Base-by-base conservation (phyloP, 2,329 filamentous ascomycete genomes). In the Aspergillus sp. region DNA sequence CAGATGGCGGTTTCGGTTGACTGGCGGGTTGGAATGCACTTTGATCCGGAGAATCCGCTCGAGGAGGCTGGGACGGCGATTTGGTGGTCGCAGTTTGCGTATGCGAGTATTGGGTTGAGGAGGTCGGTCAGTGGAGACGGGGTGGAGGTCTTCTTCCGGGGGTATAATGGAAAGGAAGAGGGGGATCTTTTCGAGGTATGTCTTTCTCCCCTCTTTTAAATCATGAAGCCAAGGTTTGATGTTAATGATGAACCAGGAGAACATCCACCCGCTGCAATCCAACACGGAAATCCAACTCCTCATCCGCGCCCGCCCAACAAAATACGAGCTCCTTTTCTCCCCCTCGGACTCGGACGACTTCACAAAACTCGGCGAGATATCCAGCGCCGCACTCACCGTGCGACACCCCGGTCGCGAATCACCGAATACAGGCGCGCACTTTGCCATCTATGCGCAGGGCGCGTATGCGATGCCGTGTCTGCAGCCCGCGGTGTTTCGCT, bases 11-110 rank as follows among this genome's bases (percentile, higher is more conserved):
- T 50, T 2, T 31, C 48, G 23, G 48, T 50, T 7, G 48, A 50
- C 25, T 50, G 48, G 48, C 48, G 48, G 25, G 48, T 50, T 11
- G 23, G 48, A 23, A 1, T 50, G 25, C 48, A 13, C 5, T 31
- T 50, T n/a, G 4, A 25, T 4, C 25, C 48, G 11, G 23, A 50
- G 25, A 50, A 50, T 23, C 25, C 23, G 13, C 48, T 50, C 25
- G 48, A 50, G 25, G 48, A 50, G 48, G 48, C 48, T 3, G 48
- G 48, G 13, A 50, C 48, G 25, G 23, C 48, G 25, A 50, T 50
- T 13, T 50, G 48, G 48, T 50, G 48, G 48, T 30, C 23, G 23
- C 48, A 50, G 25, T 50, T 50, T 50, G 9, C 48, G 48, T 50
- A 50, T 50, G 48, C 48, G 25, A n/a, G 25, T 7, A 31, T 50